Evolutionary conservation across 2,329 filamentous ascomycete species (phyloP).

Genomic region (Thermothelomyces thermophilus): DNA sequence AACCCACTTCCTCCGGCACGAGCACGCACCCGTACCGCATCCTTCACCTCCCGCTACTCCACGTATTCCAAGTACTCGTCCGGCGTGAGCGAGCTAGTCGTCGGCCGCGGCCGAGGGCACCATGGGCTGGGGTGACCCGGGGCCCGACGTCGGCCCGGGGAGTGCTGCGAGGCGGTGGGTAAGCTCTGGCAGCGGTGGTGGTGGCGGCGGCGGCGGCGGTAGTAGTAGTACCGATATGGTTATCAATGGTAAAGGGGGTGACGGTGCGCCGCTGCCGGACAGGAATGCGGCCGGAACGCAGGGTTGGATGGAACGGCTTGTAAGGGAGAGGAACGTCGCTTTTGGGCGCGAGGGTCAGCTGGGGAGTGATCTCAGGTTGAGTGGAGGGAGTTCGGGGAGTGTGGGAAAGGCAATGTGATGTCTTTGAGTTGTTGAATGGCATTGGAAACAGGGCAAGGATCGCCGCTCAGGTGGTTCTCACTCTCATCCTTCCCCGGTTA

Average conservation of each 20-base stretch:
- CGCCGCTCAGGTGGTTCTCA: no score
- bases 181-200: no score
- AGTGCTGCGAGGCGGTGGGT: not conserved
- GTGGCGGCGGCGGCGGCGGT: conserved; percentile 22
- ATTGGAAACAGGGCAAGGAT: no score
- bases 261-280: conserved; percentile 20
- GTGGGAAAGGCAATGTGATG: conserved; percentile 32
- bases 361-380: conserved; percentile 15
- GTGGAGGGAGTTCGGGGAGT: conserved; percentile 20
- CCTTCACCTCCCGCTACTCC: conserved; percentile 29
- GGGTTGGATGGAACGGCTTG: no score
- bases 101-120: conserved; percentile 26
- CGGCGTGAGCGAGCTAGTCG: conserved; percentile 34
- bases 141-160: conserved; percentile 44
- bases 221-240: no score
- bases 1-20: not conserved
- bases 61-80: conserved; percentile 41
- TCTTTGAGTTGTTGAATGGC: not conserved
- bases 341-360: not conserved
- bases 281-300: no score
- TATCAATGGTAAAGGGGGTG: conserved; percentile 14
- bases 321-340: not conserved
- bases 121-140: conserved; percentile 44
- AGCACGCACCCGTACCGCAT: conserved; percentile 33
- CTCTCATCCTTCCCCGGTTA: no score